Percentiles rank a stretch among this genome's conserved stretches.
These are phyloP conservation scores for Boehmeria nivea DNA, from an alignment of 306 rosid genomes.

Conservation along the genomic window DNA sequence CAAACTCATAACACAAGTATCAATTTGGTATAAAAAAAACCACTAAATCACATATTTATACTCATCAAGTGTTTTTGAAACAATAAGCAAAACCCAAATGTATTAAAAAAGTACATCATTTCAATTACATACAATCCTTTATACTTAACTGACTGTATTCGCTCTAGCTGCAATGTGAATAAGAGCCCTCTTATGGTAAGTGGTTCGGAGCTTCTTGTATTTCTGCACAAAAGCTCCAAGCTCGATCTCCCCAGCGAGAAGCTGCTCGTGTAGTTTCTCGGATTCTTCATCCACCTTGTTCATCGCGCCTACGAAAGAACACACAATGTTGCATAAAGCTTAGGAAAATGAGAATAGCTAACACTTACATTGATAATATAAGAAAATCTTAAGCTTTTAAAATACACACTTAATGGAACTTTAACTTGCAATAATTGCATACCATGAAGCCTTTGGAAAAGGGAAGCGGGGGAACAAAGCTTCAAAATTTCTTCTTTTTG, in stretches of 20 bases:
- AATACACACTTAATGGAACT: background rate
- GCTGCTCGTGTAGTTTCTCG: conserved; percentile 61
- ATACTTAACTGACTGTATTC: conserved; percentile 27
- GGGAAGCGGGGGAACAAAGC: conserved; percentile 66
- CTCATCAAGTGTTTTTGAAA: background rate
- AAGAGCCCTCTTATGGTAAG: conserved; percentile 70
- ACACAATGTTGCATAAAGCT: no score
- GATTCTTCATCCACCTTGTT: conserved; percentile 80
- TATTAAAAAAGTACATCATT: no score
- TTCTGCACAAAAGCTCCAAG: conserved; percentile 56
- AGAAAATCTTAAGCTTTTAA: no score
- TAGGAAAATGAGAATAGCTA: no score
- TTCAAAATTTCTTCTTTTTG: conserved; percentile 70
- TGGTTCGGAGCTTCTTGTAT: conserved; percentile 72
- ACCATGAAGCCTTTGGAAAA: conserved; percentile 80
- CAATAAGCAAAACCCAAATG: background rate
- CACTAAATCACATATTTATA: background rate
- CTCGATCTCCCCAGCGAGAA: conserved; percentile 63
- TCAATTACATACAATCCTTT: no score
- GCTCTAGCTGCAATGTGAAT: conserved; percentile 77
- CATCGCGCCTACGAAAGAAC: conserved; percentile 54
- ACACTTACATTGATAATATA: no score
- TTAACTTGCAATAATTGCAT: conserved; percentile 17
- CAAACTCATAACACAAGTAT: background rate
- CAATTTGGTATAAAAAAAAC: background rate